phyloP scores from a whole-genome alignment of 257 asterid genomes.

The Mentha longifolia region DNA sequence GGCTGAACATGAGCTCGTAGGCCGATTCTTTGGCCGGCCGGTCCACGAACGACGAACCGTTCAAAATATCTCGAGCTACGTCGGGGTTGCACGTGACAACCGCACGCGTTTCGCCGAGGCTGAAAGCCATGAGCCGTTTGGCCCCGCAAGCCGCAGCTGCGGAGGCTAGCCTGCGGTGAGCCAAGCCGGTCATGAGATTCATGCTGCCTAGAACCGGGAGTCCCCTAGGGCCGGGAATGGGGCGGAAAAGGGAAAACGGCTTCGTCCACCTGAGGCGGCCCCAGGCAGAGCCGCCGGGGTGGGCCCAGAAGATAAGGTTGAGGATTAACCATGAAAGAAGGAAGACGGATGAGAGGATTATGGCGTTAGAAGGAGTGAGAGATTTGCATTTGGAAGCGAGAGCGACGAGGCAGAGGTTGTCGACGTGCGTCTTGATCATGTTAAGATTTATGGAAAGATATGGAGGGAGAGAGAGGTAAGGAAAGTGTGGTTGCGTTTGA shows the following conservation, averaged over 20 bases:
- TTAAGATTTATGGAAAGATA: too few relatives aligned
- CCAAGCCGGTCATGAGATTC: conserved; percentile 70
- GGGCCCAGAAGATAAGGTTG: conserved; percentile 64
- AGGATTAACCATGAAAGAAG: conserved; percentile 47
- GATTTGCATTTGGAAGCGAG: conserved; percentile 61
- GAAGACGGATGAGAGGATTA: conserved; percentile 37
- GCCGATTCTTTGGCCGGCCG: conserved; percentile 84
- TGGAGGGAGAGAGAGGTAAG: neutral
- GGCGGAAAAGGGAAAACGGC: conserved; percentile 9
- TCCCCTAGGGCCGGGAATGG: conserved; percentile 79
- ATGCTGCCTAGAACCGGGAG: conserved; percentile 73
- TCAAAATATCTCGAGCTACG: conserved; percentile 65
- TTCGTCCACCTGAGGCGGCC: conserved; percentile 48
- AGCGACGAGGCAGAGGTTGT: conserved; percentile 65
- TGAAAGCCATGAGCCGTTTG: conserved; percentile 74
- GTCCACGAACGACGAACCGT: conserved; percentile 64
- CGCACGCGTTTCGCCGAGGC: conserved; percentile 77
- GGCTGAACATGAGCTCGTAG: conserved; percentile 67
- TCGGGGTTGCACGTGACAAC: conserved; percentile 72
- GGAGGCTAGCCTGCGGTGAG: conserved; percentile 72
- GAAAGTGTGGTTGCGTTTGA: conserved; percentile 24
- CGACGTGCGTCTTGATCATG: conserved; percentile 33
- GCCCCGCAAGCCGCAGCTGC: conserved; percentile 54
- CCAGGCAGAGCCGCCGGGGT: conserved; percentile 94
- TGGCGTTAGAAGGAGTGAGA: conserved; percentile 40